Percentiles rank a stretch among this genome's conserved stretches.
Conservation (phyloP, 192 early-diverging fungal species). For the Phlyctochytrium bullatum region DNA sequence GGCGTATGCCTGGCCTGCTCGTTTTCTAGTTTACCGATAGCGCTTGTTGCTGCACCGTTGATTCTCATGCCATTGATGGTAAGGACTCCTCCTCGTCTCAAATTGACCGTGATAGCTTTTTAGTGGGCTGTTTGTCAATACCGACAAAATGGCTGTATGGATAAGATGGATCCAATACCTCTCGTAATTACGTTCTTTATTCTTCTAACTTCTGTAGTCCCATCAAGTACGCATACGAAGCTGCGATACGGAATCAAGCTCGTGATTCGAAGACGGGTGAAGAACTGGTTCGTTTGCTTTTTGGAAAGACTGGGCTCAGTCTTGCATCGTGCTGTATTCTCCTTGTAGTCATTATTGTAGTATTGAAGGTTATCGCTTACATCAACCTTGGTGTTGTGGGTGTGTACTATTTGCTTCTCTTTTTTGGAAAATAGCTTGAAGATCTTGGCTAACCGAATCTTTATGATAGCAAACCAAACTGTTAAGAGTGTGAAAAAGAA, state of each 20-base stretch:
- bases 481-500: too few species aligned
- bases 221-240: conserved; percentile 58
- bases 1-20: conserved; percentile 52
- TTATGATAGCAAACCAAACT: too few species aligned
- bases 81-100: neutral
- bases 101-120: conserved; percentile 7
- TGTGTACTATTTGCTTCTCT: too few species aligned
- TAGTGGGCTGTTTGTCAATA: conserved; percentile 61
- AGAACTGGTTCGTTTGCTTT: conserved; percentile 11
- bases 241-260: conserved; percentile 48
- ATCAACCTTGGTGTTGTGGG: conserved; percentile 9
- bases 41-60: conserved; percentile 43
- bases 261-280: conserved; percentile 24
- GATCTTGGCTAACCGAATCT: too few species aligned
- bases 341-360: conserved; percentile 19
- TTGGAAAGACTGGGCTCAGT: conserved; percentile 17
- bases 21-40: conserved; percentile 43
- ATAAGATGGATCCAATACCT: conserved; percentile 42
- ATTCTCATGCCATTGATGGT: conserved; percentile 56
- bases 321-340: conserved; percentile 16
- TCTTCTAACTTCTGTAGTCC: conserved; percentile 30
- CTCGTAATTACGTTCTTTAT: neutral
- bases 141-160: conserved; percentile 52
- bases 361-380: conserved; percentile 18
- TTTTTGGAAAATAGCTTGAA: too few species aligned